These are phyloP conservation scores for Lathyrus oleraceus DNA, from an alignment of 306 rosid genomes.

Conservation along the genomic window DNA sequence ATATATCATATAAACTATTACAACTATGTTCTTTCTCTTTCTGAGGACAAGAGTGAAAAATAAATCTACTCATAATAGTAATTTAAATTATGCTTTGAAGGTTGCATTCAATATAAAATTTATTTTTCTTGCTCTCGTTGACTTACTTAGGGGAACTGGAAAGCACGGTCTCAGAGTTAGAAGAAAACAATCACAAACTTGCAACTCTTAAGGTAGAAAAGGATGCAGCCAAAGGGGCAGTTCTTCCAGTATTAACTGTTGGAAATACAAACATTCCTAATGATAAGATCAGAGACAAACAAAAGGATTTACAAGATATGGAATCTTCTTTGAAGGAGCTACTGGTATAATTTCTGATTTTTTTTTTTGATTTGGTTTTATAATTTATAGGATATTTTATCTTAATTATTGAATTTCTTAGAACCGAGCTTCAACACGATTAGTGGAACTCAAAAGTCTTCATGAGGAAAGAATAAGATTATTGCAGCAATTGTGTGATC, in stretches of 20 bases:
- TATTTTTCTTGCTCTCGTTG: conserved; percentile 36
- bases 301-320: conserved; percentile 86
- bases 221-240: conserved; percentile 74
- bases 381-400: conserved; percentile 7
- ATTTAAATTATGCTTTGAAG: conserved; percentile 29
- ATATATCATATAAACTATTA: background rate
- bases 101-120: conserved; percentile 10
- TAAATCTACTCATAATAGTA: conserved; percentile 1
- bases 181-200: conserved; percentile 68
- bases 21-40: background rate
- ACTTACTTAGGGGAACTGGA: conserved; percentile 73
- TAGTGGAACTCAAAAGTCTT: conserved; percentile 65
- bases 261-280: conserved; percentile 56
- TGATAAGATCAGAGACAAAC: conserved; percentile 75
- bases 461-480: conserved; percentile 79
- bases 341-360: conserved; percentile 52
- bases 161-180: conserved; percentile 59
- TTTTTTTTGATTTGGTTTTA: conserved; percentile 16
- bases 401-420: conserved; percentile 44
- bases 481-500: conserved; percentile 68
- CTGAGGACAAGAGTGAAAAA: background rate
- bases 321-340: conserved; percentile 78
- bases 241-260: conserved; percentile 67
- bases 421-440: conserved; percentile 70
- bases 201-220: conserved; percentile 68